Conservation (phyloP, 805 yeast species). For the Deakozyma indianensis region DNA sequence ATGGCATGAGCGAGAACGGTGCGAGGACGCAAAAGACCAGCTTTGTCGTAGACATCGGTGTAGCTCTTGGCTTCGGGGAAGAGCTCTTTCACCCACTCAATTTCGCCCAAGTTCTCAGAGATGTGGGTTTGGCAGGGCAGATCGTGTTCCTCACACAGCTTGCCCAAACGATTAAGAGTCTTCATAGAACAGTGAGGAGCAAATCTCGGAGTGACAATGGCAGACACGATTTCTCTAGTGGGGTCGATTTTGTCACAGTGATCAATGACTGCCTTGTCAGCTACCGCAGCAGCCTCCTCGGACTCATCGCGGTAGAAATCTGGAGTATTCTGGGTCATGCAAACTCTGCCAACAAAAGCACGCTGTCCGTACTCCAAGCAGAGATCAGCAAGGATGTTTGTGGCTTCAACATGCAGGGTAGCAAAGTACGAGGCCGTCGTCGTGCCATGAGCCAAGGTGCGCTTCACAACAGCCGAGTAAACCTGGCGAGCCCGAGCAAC, state of each 20-base stretch:
- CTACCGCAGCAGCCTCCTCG: constrained; percentile 35
- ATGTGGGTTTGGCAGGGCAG: constrained; percentile 82
- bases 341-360: constrained; percentile 83
- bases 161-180: constrained; percentile 50
- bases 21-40: constrained; percentile 41
- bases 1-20: constrained; percentile 87
- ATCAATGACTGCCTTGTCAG: constrained; percentile 42
- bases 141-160: constrained; percentile 28
- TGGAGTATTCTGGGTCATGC: constrained; percentile 81
- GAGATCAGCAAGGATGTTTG: constrained; percentile 62
- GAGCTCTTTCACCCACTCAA: constrained; percentile 52
- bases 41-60: constrained; percentile 61
- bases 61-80: constrained; percentile 62
- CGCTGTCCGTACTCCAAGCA: constrained; percentile 62
- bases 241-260: constrained; percentile 45
- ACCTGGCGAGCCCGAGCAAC: constrained; percentile 40
- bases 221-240: constrained; percentile 36
- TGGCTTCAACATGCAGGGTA: constrained; percentile 65
- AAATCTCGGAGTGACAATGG: constrained; percentile 84
- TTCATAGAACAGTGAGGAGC: constrained; percentile 74
- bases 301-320: constrained; percentile 48
- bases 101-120: constrained; percentile 67
- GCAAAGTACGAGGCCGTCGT: constrained; percentile 89
- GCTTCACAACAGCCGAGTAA: constrained; percentile 50
- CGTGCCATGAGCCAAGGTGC: constrained; percentile 69